Evolutionary conservation across 1,284 basidiomycete species (phyloP), one percentile per base, ranked within the genome.

Genomic region (Fomes fomentarius): DNA sequence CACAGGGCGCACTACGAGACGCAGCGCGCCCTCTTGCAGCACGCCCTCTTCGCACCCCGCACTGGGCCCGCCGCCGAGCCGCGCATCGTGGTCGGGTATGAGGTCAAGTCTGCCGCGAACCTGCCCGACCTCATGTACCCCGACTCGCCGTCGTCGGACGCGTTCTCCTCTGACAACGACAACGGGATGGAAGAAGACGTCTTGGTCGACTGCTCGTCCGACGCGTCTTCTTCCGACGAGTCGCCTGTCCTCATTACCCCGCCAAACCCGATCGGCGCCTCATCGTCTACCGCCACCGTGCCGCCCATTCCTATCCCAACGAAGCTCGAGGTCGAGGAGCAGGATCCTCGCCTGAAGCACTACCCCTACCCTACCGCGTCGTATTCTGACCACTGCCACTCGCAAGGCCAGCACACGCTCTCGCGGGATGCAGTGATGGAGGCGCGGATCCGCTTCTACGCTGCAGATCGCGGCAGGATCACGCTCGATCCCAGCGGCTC

Each of bases 111-210:
- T 22, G 25, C 17, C 26, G 34, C 22, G 28, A n/a, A 40, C 30
- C 43, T 57, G 24, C 52, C 50, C n/a, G 55, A 57, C 35, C 58
- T 60, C 33, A 37, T 42, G 40, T 60, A 60, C 47, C 58, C 54
- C 6, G 52, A 54, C 34, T 54, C 54, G 34, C 42, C 57, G 12
- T 31, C 17, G 37, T 35, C 31, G 14, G 25, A 21, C 45, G 15
- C 9, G 15, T 37, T 37, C 22, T 37, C 33, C 15, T 46, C 45
- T 12, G 45, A 47, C 33, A 34, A 37, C 35, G 14, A 38, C 35
- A 38, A 9, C 35, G 35, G n/a, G 8, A 21, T 38, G 35, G 35
- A 38, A 7, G 35, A 38, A 15, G 35, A 38, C 35, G 35, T 15
- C 35, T 7, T 9, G 35, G 19, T 37, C 35, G 28, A 30, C 28